phyloP scores from a whole-genome alignment of 1,284 basidiomycete species.

The Tilletia walkeri region DNA sequence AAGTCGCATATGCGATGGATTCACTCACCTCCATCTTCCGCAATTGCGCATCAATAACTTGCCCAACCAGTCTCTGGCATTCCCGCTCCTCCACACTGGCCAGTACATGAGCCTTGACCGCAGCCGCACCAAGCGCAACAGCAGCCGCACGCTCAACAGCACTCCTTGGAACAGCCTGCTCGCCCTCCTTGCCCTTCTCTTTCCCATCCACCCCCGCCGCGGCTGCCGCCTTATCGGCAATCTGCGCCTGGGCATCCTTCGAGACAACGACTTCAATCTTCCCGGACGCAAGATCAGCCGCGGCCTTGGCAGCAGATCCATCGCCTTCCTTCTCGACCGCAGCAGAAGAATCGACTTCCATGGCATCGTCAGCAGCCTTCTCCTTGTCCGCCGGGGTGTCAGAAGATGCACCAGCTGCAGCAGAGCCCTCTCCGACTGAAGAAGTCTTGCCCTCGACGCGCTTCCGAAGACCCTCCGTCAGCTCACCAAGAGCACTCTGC shows the following conservation, averaged over 20 bases:
- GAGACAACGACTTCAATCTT: slow-evolving; percentile 18
- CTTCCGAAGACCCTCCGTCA: slow-evolving; percentile 47
- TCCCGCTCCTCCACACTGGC: slow-evolving; percentile 81
- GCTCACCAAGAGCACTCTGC: slow-evolving; percentile 74
- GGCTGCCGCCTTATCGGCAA: background rate
- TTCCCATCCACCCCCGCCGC: slow-evolving; percentile 26
- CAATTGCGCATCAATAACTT: slow-evolving; percentile 84
- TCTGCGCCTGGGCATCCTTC: slow-evolving; percentile 11
- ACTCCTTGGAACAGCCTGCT: slow-evolving; percentile 37
- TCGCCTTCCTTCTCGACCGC: slow-evolving; percentile 37
- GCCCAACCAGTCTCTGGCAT: slow-evolving; percentile 75
- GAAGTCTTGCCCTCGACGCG: slow-evolving; percentile 25
- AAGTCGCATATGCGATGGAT: background rate
- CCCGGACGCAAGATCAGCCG: background rate
- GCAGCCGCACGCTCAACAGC: slow-evolving; percentile 50
- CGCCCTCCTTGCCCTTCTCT: slow-evolving; percentile 27
- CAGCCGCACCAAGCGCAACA: slow-evolving; percentile 72
- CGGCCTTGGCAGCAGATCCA: slow-evolving; percentile 22
- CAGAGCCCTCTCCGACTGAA: background rate
- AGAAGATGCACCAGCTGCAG: background rate
- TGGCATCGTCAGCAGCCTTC: slow-evolving; percentile 11
- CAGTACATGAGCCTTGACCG: slow-evolving; percentile 77
- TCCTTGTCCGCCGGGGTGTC: background rate
- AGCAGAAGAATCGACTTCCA: background rate
- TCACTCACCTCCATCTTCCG: slow-evolving; percentile 76